These are phyloP conservation scores for Stereum hirsutum DNA, from an alignment of 1,284 basidiomycete genomes.

Conservation along the genomic window DNA sequence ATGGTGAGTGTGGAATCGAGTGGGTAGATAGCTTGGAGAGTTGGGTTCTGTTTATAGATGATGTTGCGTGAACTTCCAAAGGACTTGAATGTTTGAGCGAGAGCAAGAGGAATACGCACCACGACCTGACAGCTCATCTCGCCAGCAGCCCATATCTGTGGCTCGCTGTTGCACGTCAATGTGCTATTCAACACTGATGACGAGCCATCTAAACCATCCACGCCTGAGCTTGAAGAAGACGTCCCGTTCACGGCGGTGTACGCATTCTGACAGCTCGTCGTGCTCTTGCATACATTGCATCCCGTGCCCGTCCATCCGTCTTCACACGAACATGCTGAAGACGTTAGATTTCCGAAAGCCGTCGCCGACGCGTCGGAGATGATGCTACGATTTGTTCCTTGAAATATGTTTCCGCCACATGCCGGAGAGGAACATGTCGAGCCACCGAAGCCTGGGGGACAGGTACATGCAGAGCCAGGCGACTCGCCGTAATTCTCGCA, in stretches of 20 bases:
- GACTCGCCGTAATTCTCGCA: conserved; percentile 65
- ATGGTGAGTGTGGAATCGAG: conserved; percentile 63
- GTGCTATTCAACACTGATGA: conserved; percentile 40
- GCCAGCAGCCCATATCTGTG: conserved; percentile 55
- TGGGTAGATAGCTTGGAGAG: conserved; percentile 68
- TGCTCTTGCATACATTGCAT: conserved; percentile 40
- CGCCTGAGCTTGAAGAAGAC: conserved; percentile 8
- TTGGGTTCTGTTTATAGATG: conserved; percentile 50
- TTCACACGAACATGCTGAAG: conserved; percentile 55
- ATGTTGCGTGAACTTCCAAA: background rate
- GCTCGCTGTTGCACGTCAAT: conserved; percentile 51
- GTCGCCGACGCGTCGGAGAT: conserved; percentile 26
- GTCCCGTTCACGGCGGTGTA: conserved; percentile 28
- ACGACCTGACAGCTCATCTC: conserved; percentile 71
- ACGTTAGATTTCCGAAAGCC: conserved; percentile 51
- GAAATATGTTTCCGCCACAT: conserved; percentile 76
- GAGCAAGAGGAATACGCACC: conserved; percentile 33
- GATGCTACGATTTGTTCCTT: conserved; percentile 49
- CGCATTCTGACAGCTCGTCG: conserved; percentile 45
- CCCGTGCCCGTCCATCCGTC: conserved; percentile 68
- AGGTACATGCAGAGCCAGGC: conserved; percentile 49
- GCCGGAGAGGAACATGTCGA: conserved; percentile 57
- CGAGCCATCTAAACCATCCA: no score
- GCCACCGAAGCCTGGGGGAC: conserved; percentile 73
- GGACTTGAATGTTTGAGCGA: no score